These are phyloP conservation scores for Trichoderma hamatum DNA, from an alignment of 2,329 filamentous ascomycete species.

Conservation along the genomic window DNA sequence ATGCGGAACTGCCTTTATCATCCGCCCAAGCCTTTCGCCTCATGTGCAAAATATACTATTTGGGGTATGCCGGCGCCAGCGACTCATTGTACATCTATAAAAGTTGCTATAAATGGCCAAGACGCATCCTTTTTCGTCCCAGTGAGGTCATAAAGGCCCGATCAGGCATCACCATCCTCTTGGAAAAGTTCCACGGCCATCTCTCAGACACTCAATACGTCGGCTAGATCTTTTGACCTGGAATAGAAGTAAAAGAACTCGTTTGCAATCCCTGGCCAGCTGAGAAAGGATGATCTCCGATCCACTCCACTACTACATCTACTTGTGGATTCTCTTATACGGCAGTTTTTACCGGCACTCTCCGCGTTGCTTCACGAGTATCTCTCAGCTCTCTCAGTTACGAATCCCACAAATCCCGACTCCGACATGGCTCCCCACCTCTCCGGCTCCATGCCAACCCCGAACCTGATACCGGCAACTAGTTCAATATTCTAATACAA, in stretches of 20 bases:
- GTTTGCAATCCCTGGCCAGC: slow-evolving; percentile 10
- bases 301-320: neutral
- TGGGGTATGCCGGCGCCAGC: neutral
- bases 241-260: neutral
- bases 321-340: neutral
- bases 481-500: neutral
- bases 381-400: neutral
- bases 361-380: neutral
- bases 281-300: slow-evolving; percentile 13
- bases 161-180: neutral
- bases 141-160: neutral
- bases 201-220: neutral
- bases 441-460: neutral
- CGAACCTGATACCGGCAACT: neutral
- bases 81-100: neutral
- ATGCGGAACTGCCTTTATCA: slow-evolving; percentile 9
- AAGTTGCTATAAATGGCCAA: slow-evolving; percentile 4
- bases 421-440: neutral
- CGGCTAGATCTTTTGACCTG: neutral
- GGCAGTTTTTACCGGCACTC: neutral
- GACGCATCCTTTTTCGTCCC: neutral
- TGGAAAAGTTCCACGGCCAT: neutral
- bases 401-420: neutral
- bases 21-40: neutral
- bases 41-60: neutral